Base-by-base conservation (phyloP, 306 rosid species). In the Glycine tomentella region DNA sequence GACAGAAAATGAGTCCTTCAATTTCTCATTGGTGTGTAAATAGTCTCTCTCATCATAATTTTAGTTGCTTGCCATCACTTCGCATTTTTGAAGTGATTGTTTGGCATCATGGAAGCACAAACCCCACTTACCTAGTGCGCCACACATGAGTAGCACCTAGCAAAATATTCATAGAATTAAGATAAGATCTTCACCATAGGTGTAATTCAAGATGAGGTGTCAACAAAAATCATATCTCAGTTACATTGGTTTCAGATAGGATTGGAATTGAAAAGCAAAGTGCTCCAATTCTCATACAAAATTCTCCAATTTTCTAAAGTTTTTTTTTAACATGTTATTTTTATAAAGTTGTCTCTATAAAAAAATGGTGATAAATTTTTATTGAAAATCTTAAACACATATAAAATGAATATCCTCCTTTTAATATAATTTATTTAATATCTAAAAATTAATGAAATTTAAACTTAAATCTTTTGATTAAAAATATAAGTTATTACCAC, bases 81-180 rank as follows among this genome's bases (percentile, higher is more conserved):
- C 15, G 25, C 52, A 69, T 36, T 61, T 82, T 82, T 75, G 63
- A 3, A 58, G 80, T 15, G 53, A 2, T 56, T 83, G 78, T 75
- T 76, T 56, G 74, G 61, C 83, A 65, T 78, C 78, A 44, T 40
- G 51, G 89, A 50, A 86, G 67, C 75, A 73, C 67, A 72, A 25
- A 46, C 55, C 78, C 74, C 75, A 82, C 86, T 36, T 4, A 50
- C 50, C 75, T 45, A 84, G 87, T 87, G 91, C 83, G 52, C 66
- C 50, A 81, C 89, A 77, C 84, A 74, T 80, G 71, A 74, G 58
- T 77, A 6, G 50, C 89, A 74, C 77, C 52, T 9, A 51, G 36
- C 40, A 36, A 36, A 25, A 25, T 25, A 25, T 2, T 0, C 31
- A 25, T 25, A 25, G 2, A 25, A n/a, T n/a, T n/a, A n/a, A 0